Conservation (phyloP, 352 stramenopile species). For the Phytophthora ohioensis region DNA sequence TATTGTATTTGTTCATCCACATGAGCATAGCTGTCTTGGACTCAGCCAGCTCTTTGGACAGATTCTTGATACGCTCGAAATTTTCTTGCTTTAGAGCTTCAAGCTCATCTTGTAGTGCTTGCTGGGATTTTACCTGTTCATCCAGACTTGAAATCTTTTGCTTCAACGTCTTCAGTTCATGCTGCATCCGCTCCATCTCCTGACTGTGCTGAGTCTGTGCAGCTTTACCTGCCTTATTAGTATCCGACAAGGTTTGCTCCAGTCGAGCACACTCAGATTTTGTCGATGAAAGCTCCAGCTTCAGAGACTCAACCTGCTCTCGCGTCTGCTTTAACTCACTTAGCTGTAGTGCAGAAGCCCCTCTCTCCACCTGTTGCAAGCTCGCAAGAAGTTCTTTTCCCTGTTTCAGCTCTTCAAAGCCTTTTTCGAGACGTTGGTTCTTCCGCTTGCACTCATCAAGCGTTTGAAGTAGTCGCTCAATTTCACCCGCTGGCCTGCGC, state of each 20-base stretch:
- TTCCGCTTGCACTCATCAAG: slow-evolving; percentile 40
- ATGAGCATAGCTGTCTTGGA: slow-evolving; percentile 68
- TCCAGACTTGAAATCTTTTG: slow-evolving; percentile 16
- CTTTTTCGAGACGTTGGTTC: slow-evolving; percentile 39
- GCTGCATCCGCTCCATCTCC: slow-evolving; percentile 16
- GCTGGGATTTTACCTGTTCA: slow-evolving; percentile 14
- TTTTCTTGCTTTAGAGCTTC: slow-evolving; percentile 25
- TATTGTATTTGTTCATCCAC: slow-evolving; percentile 79
- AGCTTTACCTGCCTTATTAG: slow-evolving; percentile 11
- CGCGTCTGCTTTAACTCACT: slow-evolving; percentile 38
- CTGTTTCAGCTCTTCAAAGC: slow-evolving; percentile 48
- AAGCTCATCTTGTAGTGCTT: slow-evolving; percentile 21
- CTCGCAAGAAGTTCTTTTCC: slow-evolving; percentile 46
- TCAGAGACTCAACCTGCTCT: slow-evolving; percentile 33
- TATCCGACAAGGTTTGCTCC: slow-evolving; percentile 16
- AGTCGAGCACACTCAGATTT: slow-evolving; percentile 36
- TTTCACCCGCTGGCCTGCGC: slow-evolving; percentile 23
- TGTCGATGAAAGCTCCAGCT: slow-evolving; percentile 30
- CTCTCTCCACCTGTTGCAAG: slow-evolving; percentile 47
- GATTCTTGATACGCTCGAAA: slow-evolving; percentile 13
- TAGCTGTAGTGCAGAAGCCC: slow-evolving; percentile 29
- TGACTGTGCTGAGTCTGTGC: slow-evolving; percentile 8
- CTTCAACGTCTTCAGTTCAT: slow-evolving; percentile 28
- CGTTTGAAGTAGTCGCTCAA: slow-evolving; percentile 34
- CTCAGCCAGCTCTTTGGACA: slow-evolving; percentile 55